Evolutionary conservation across 805 yeast species (phyloP), one percentile per base, ranked within the genome.

Genomic region (Vanderwaltozyma yarrowii): DNA sequence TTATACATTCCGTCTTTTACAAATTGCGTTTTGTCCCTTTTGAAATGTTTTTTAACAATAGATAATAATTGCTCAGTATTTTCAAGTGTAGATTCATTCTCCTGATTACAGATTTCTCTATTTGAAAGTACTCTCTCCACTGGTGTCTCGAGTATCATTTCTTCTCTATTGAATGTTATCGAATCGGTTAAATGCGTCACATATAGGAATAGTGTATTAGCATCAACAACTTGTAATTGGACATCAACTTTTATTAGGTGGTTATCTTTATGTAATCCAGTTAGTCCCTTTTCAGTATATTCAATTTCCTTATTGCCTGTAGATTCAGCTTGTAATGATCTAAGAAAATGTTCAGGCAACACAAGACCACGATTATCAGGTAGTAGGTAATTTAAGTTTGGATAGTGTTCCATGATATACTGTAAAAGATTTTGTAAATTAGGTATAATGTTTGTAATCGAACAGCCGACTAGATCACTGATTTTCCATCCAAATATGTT

Each of bases 271-370:
- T 84, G 94, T 4, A 62, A 49, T 10, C 82, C 95, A 39, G 66
- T 64, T 7, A 85, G 65, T 25, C 94, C 92, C 17, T 68, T 64
- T 1, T 85, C 78, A 17, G 69, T 66, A 43, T 80, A 78, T 32
- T 74, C 59, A 7, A 74, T 76, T 14, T 70, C 70, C 32, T 65
- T 70, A 15, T 55, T 47, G 9, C 56, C 58, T 30, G 52, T 56
- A 42, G 49, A 43, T 36, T 68, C 62, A 1, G 79, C 74, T 38
- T 69, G 66, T 36, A 74, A 66, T 45, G 78, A 76, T 44, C 96
- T 70, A 62, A 88, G 85, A 54, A 80, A 80, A 60, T 86, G 95
- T 55, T 88, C 96, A 0, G 96, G 94, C 7, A 87, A 62, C 0
- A 88, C 94, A 32, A 83, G 61, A 0, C 96, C 96, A 23, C 41